phyloP scores from a whole-genome alignment of 2,329 filamentous ascomycete genomes.

The Fusarium sp. region DNA sequence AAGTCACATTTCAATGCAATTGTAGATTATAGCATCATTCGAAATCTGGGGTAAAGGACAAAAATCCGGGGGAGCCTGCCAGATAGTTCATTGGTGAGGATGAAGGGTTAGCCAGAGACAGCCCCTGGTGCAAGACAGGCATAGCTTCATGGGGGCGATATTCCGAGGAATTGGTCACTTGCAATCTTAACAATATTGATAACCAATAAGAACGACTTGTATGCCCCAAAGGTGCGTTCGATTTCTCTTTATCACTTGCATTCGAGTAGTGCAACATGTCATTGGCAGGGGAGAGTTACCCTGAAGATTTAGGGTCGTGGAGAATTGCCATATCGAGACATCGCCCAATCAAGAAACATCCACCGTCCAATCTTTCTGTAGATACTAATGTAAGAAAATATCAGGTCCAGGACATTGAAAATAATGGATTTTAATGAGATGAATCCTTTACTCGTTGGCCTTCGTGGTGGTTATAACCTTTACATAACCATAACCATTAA shows the following conservation, averaged over 20 bases:
- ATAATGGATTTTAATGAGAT: fast-evolving
- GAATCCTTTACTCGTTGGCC: neutral
- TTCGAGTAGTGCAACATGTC: neutral
- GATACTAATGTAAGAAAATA: neutral
- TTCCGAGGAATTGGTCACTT: too few relatives aligned
- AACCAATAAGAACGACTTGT: neutral
- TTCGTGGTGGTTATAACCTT: neutral
- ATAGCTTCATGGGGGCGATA: neutral
- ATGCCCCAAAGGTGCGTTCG: too few relatives aligned
- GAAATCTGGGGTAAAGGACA: neutral
- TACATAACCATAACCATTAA: fast-evolving
- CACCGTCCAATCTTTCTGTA: too few relatives aligned
- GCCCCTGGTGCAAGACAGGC: neutral
- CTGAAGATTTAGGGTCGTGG: neutral
- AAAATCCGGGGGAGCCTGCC: neutral
- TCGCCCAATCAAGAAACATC: neutral
- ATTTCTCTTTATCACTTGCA: neutral
- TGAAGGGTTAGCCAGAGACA: neutral
- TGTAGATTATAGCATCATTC: neutral
- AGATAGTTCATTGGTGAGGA: neutral
- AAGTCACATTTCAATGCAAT: neutral
- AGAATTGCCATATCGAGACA: neutral
- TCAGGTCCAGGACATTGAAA: fast-evolving
- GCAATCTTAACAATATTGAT: fast-evolving
- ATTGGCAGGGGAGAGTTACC: neutral